Percentiles rank a stretch among this genome's conserved stretches.
These are phyloP conservation scores for Jacaranda copaia DNA, from an alignment of 257 asterid species.

Conservation along the genomic window DNA sequence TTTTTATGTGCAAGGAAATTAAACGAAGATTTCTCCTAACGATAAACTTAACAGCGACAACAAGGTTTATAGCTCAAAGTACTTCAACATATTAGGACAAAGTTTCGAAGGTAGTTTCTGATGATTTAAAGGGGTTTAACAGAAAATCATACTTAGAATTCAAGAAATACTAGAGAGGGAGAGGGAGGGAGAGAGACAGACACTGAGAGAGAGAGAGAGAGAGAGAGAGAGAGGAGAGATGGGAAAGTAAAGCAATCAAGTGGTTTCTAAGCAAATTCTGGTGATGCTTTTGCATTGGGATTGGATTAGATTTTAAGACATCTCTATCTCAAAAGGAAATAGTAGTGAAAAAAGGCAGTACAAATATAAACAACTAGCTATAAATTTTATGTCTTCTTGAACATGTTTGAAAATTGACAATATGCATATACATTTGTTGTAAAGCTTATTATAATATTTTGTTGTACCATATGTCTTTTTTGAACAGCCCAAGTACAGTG, in stretches of 20 bases:
- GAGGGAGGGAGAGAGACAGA: conserved; percentile 33
- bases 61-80: conserved; percentile 29
- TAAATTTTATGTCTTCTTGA: conserved; percentile 18
- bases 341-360: conserved; percentile 14
- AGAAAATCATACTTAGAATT: conserved; percentile 52
- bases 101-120: conserved; percentile 16
- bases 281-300: conserved; percentile 53
- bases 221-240: conserved; percentile 26
- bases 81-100: conserved; percentile 6
- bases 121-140: conserved; percentile 45
- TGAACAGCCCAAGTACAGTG: conserved; percentile 3
- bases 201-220: conserved; percentile 38
- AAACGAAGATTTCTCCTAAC: conserved; percentile 21
- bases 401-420: conserved; percentile 37
- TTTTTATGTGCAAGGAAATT: conserved; percentile 17
- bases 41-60: conserved; percentile 25
- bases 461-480: conserved; percentile 12
- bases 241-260: conserved; percentile 56
- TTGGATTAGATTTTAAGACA: conserved; percentile 64
- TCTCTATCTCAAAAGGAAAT: conserved; percentile 38
- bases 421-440: conserved; percentile 6
- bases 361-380: background rate
- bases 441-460: conserved; percentile 4
- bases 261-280: conserved; percentile 67
- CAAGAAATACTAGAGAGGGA: conserved; percentile 48